A percentile compares a stretch with the other conserved stretches of the same genome.
Conservation (phyloP, 345 rosid genomes). For the Hypericum androsaemum region DNA sequence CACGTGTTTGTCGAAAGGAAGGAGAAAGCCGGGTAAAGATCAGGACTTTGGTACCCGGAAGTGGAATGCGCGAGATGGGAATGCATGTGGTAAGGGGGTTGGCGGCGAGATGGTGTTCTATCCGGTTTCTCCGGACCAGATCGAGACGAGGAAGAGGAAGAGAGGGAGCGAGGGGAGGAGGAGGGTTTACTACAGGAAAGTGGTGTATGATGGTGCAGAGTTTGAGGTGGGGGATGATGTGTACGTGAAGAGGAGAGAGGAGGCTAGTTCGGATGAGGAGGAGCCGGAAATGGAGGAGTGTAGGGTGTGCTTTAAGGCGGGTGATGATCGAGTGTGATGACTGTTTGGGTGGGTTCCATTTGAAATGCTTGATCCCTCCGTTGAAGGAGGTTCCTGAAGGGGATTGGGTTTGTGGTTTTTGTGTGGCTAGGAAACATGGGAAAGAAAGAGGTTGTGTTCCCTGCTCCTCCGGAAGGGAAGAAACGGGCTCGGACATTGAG, state of each 20-base stretch:
- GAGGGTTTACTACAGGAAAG: slow-evolving; percentile 59
- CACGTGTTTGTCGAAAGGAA: slow-evolving; percentile 11
- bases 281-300: slow-evolving; percentile 76
- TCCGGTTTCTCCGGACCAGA: slow-evolving; percentile 45
- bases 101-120: slow-evolving; percentile 24
- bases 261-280: slow-evolving; percentile 51
- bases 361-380: slow-evolving; percentile 84
- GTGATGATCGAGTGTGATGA: slow-evolving; percentile 89
- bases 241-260: slow-evolving; percentile 81
- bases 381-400: slow-evolving; percentile 72
- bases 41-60: neutral
- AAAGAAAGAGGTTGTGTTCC: slow-evolving; percentile 33
- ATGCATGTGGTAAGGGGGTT: neutral
- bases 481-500: slow-evolving; percentile 54
- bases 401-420: slow-evolving; percentile 80
- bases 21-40: neutral
- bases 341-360: slow-evolving; percentile 86
- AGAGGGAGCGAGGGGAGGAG: slow-evolving; percentile 10
- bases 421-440: slow-evolving; percentile 51
- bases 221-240: slow-evolving; percentile 74
- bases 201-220: slow-evolving; percentile 56
- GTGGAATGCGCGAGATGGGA: neutral
- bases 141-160: slow-evolving; percentile 43
- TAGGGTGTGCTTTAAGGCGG: slow-evolving; percentile 57
- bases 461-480: slow-evolving; percentile 55